Percentiles rank a stretch among this genome's conserved stretches.
Conservation (phyloP, 345 rosid genomes). For the Brassica juncea region DNA sequence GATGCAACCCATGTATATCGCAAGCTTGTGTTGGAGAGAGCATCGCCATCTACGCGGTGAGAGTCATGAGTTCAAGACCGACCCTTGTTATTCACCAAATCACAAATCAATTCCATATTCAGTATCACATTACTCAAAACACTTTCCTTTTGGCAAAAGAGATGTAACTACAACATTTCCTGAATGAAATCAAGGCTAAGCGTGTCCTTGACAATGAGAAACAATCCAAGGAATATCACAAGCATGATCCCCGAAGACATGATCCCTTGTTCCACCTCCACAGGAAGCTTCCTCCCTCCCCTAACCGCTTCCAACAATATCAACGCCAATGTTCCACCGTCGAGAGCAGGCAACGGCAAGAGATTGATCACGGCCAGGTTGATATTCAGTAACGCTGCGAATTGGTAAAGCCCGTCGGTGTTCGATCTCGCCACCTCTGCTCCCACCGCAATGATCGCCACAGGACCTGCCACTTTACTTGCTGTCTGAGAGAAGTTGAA, state of each 20-base stretch:
- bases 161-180: slow-evolving; percentile 63
- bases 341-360: slow-evolving; percentile 91
- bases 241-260: slow-evolving; percentile 91
- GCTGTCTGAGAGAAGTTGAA: slow-evolving; percentile 88
- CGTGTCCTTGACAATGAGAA: background rate
- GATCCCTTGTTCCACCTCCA: slow-evolving; percentile 86
- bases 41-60: background rate
- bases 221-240: slow-evolving; percentile 75
- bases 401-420: slow-evolving; percentile 81
- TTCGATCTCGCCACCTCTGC: slow-evolving; percentile 97
- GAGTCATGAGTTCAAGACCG: background rate
- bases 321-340: slow-evolving; percentile 90
- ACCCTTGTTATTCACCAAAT: background rate
- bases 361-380: slow-evolving; percentile 92
- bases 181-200: slow-evolving; percentile 71
- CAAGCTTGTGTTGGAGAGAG: background rate
- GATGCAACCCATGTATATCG: background rate
- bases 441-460: slow-evolving; percentile 95
- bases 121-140: slow-evolving; percentile 9
- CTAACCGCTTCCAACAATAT: slow-evolving; percentile 84
- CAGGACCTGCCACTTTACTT: slow-evolving; percentile 89
- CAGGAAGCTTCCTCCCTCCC: slow-evolving; percentile 91
- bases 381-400: slow-evolving; percentile 82
- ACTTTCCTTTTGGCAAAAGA: slow-evolving; percentile 10
- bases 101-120: background rate